These are phyloP conservation scores for Rhizophora apiculata DNA, from an alignment of 345 rosid genomes.

Conservation along the genomic window DNA sequence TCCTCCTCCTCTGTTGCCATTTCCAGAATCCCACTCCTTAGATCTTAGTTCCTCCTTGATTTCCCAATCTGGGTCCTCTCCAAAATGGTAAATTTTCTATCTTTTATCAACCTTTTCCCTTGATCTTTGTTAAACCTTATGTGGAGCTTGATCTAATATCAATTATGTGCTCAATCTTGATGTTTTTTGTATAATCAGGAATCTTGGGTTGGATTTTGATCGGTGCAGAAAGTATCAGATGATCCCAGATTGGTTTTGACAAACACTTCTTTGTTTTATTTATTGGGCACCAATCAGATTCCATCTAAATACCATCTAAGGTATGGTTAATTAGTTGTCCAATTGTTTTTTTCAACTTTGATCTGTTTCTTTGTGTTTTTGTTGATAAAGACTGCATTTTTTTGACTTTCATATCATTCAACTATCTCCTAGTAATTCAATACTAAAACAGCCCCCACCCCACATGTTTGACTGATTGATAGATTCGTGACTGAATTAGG, in stretches of 20 bases:
- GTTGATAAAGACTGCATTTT: neutral
- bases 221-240: conserved; percentile 42
- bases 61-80: conserved; percentile 56
- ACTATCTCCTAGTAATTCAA: neutral
- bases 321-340: conserved; percentile 30
- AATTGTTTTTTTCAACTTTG: conserved; percentile 32
- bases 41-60: conserved; percentile 71
- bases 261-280: conserved; percentile 38
- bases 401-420: conserved; percentile 2
- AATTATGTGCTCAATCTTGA: conserved; percentile 17
- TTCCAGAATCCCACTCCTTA: conserved; percentile 46
- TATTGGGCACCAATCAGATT: conserved; percentile 55
- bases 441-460: too few species aligned
- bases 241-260: conserved; percentile 63
- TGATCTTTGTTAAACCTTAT: conserved; percentile 31
- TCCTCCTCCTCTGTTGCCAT: conserved; percentile 47
- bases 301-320: conserved; percentile 43
- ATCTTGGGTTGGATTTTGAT: conserved; percentile 35
- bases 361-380: conserved; percentile 21
- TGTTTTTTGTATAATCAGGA: conserved; percentile 29
- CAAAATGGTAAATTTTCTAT: conserved; percentile 49
- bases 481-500: conserved; percentile 20
- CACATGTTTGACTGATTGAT: too few species aligned
- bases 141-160: conserved; percentile 24
- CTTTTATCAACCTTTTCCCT: conserved; percentile 16